These are phyloP conservation scores for Dentipellis sp. DNA, from an alignment of 768 basidiomycete species.

Conservation along the genomic window DNA sequence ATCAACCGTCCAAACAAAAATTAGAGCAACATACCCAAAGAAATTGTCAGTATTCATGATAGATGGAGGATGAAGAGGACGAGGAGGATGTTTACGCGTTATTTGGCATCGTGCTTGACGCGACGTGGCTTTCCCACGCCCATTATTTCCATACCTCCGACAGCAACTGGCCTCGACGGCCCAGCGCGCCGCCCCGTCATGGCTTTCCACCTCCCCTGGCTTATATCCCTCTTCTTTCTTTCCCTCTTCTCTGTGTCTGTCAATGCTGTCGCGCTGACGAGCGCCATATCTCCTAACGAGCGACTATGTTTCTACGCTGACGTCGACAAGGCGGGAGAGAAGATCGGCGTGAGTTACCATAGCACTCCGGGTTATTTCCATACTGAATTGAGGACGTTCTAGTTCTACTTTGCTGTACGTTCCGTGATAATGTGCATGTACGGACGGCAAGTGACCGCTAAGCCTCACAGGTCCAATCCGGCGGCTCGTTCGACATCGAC, in stretches of 20 bases:
- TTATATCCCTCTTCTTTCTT: constrained; percentile 13
- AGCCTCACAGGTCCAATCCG: constrained; percentile 75
- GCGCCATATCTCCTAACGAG: constrained; percentile 68
- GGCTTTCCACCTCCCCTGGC: constrained; percentile 8
- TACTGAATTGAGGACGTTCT: constrained; percentile 6
- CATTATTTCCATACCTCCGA: neutral
- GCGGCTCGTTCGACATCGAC: constrained; percentile 94
- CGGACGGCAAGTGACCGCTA: neutral
- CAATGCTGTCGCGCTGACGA: constrained; percentile 65
- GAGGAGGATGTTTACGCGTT: neutral
- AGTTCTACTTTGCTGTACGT: constrained; percentile 96
- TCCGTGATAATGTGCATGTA: neutral
- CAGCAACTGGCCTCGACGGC: neutral
- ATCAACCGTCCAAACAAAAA: neutral
- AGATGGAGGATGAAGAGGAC: neutral
- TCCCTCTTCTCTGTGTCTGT: constrained; percentile 14
- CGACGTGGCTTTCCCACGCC: neutral
- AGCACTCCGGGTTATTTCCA: neutral
- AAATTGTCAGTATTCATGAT: neutral
- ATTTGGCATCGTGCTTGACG: neutral
- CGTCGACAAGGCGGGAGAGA: constrained; percentile 92
- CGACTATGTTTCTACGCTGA: constrained; percentile 91
- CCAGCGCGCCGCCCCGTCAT: constrained; percentile 4
- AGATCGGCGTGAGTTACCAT: constrained; percentile 61
- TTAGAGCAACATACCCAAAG: neutral